Percentiles rank a stretch among this genome's conserved stretches.
Conservation (phyloP, 2,329 filamentous ascomycete genomes). For the Geosmithia morbida region DNA sequence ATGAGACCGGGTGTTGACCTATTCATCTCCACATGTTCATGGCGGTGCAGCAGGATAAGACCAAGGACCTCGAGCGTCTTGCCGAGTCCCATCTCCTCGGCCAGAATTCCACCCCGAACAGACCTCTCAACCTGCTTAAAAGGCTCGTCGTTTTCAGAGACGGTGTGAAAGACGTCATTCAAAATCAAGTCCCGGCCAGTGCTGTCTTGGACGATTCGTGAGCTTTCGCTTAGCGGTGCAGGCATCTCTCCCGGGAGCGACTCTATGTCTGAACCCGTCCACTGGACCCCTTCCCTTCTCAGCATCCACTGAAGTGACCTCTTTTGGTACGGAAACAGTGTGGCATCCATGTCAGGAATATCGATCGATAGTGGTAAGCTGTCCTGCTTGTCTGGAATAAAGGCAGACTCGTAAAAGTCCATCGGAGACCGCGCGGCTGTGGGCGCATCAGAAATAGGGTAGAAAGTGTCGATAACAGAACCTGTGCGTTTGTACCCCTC, state of each 20-base stretch:
- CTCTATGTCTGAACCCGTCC: constrained; percentile 10
- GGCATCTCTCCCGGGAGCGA: constrained; percentile 3
- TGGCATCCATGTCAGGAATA: constrained; percentile 29
- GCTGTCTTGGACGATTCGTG: constrained; percentile 17
- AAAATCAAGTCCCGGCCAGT: constrained; percentile 29
- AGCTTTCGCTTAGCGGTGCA: constrained; percentile 10
- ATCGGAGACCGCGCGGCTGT: constrained; percentile 25
- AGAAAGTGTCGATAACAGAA: constrained; percentile 20
- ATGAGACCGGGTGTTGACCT: constrained; percentile 6
- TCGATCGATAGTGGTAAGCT: constrained; percentile 19
- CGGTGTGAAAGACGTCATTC: constrained; percentile 48
- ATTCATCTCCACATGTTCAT: not conserved
- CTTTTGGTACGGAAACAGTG: constrained; percentile 59
- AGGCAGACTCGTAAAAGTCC: constrained; percentile 56
- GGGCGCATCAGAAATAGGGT: constrained; percentile 7
- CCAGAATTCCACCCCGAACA: constrained; percentile 49
- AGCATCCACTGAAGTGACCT: constrained; percentile 59
- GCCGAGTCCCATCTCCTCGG: constrained; percentile 73
- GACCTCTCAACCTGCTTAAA: constrained; percentile 26
- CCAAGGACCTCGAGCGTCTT: constrained; percentile 67
- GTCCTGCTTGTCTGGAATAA: constrained; percentile 38
- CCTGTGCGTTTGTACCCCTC: constrained; percentile 17
- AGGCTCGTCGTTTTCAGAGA: constrained; percentile 31
- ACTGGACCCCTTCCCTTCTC: constrained; percentile 45
- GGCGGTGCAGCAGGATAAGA: constrained; percentile 48